Evolutionary conservation across 108 stramenopile species (phyloP).

Genomic region (Seminavis robusta): DNA sequence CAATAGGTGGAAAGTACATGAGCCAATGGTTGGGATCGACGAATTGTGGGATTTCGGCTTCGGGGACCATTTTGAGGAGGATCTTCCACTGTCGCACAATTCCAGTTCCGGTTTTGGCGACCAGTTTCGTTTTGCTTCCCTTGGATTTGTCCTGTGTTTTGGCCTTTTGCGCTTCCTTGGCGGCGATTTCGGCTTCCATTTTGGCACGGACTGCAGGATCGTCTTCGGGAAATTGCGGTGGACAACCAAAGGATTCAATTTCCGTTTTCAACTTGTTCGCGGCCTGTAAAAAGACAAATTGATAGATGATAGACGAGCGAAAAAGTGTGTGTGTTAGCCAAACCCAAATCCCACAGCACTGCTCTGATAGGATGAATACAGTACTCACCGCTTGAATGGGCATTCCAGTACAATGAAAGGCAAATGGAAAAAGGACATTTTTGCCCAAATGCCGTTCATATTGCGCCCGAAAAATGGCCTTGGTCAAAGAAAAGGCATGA

Average conservation of each 20-base stretch:
- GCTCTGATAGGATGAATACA: not conserved
- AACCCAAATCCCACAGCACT: not conserved
- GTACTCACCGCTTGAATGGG: slow-evolving; percentile 94
- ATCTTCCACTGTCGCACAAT: slow-evolving; percentile 96
- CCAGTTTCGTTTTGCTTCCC: slow-evolving; percentile 84
- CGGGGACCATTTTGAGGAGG: slow-evolving; percentile 80
- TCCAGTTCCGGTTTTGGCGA: slow-evolving; percentile 90
- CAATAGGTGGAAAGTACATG: slow-evolving; percentile 94
- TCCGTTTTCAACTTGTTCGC: slow-evolving; percentile 97
- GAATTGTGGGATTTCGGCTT: slow-evolving; percentile 79
- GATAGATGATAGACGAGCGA: not conserved
- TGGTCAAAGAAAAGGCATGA: slow-evolving; percentile 96
- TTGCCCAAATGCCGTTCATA: slow-evolving; percentile 93
- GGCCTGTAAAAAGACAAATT: slow-evolving; percentile 44
- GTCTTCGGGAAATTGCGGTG: slow-evolving; percentile 88
- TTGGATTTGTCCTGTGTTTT: slow-evolving; percentile 78
- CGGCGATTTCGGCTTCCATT: slow-evolving; percentile 76
- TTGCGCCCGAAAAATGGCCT: slow-evolving; percentile 93
- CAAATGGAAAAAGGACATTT: slow-evolving; percentile 97
- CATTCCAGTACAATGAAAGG: slow-evolving; percentile 99
- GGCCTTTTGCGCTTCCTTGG: slow-evolving; percentile 48
- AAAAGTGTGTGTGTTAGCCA: not conserved
- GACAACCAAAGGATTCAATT: slow-evolving; percentile 82
- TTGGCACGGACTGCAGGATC: slow-evolving; percentile 82
- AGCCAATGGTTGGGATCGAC: slow-evolving; percentile 95